Evolutionary conservation across 164 flowering plant species (phyloP), one percentile per base, ranked within the genome.

Genomic region (Hamamelis virginiana): DNA sequence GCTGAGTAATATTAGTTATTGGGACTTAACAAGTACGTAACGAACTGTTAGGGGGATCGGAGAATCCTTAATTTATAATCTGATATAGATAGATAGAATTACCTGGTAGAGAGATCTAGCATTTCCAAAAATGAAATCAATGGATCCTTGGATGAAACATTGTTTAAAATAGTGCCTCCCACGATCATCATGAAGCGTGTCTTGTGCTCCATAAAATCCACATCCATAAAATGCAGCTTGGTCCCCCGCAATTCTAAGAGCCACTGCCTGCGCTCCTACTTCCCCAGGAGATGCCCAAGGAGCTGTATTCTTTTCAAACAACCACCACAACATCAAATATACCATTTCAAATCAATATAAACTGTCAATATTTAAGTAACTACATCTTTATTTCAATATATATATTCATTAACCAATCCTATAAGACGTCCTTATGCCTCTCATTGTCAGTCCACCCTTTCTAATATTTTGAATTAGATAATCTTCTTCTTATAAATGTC

Each of bases 121-220:
- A 56, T 69, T 74, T 27, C 84, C 84, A n/a, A 79, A 82, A 3
- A 79, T 82, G 67, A 82, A 77, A 73, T 82, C 85, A 15, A 82
- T 75, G 38, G 85, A 79, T 28, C 88, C 85, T 71, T 79, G 73
- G 1, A 82, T 77, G 75, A 77, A 81, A 64, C 85, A 83, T 11
- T 73, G 64, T 14, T 59, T 76, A 74, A 62, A 85, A 41, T 68
- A 85, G 71, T 83, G 88, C 28, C 75, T 65, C 4, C 86, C 86
- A 13, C 27, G 66, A 67, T 83, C 82, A 65, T 83, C 85, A 71
- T 75, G 76, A 55, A 92, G 89, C 0, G 98, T 92, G 75, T 91
- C 98, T 66, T 93, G 97, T 3, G 89, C 87, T 38, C 98, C 95
- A 75, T 87, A 93, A 43, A 93, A 87, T 26, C 98, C 97, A 68